phyloP scores from a whole-genome alignment of 129 eudicot genomes.

The Calendula officinalis region DNA sequence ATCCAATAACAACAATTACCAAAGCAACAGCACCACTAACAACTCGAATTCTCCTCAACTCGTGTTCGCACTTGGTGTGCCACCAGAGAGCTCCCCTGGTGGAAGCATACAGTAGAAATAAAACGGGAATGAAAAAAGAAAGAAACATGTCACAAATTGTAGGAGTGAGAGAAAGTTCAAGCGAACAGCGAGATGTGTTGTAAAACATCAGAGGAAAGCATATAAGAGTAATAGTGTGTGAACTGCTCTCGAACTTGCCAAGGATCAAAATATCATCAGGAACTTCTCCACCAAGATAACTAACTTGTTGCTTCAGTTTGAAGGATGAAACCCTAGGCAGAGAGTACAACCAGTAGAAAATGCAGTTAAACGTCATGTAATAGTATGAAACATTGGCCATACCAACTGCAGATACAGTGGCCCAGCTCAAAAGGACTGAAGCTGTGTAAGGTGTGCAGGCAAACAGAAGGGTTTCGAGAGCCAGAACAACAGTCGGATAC shows the following conservation, averaged over 20 bases:
- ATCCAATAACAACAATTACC: conserved; percentile 70
- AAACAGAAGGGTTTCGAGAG: conserved; percentile 78
- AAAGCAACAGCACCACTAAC: conserved; percentile 87
- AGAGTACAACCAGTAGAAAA: conserved; percentile 87
- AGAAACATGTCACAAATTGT: conserved; percentile 71
- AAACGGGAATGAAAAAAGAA: conserved; percentile 79
- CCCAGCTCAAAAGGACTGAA: conserved; percentile 77
- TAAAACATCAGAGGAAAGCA: conserved; percentile 77
- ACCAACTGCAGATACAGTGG: conserved; percentile 84
- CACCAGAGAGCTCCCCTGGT: conserved; percentile 97
- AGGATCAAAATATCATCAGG: conserved; percentile 76
- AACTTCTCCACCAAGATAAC: conserved; percentile 80
- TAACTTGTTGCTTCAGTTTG: conserved; percentile 61
- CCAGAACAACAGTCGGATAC: conserved; percentile 73
- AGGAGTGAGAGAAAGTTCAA: conserved; percentile 60
- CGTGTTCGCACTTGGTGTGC: conserved; percentile 68
- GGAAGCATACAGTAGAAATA: conserved; percentile 82
- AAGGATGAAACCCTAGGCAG: conserved; percentile 78
- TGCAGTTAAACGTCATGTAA: conserved; percentile 65
- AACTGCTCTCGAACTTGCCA: conserved; percentile 81
- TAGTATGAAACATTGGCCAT: conserved; percentile 76
- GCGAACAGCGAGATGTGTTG: conserved; percentile 57
- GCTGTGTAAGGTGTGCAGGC: conserved; percentile 68
- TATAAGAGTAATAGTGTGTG: conserved; percentile 66
- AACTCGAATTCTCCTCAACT: conserved; percentile 64